Conservation (phyloP, 73 alveolate species). For the Blepharisma stoltei region DNA sequence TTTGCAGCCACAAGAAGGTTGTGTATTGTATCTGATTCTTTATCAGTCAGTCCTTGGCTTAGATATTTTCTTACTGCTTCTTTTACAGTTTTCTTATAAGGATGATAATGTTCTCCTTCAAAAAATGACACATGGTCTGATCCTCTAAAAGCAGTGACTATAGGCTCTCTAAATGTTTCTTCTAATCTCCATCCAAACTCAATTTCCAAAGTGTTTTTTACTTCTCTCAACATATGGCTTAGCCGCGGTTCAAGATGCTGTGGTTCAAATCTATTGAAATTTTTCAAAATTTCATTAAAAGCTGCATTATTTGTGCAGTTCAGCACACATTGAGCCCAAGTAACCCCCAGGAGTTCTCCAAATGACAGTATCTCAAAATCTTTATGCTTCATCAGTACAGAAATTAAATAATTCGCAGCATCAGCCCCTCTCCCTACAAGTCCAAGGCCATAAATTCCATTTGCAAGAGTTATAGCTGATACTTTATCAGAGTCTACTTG, state of each 20-base stretch:
- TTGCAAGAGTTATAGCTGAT: background rate
- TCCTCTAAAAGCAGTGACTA: too few relatives aligned
- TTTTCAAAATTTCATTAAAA: background rate
- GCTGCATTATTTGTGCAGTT: background rate
- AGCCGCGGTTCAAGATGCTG: too few relatives aligned
- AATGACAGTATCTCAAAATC: background rate
- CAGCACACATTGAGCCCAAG: background rate
- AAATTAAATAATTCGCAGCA: background rate
- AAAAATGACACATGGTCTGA: too few relatives aligned
- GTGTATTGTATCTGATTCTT: conserved; percentile 13
- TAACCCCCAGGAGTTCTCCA: background rate
- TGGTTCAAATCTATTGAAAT: background rate
- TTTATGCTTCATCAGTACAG: background rate
- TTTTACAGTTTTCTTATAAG: background rate
- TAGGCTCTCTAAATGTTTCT: too few relatives aligned
- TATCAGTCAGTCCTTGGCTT: background rate
- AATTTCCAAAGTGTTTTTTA: too few relatives aligned
- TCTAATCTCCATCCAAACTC: too few relatives aligned
- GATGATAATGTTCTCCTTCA: background rate
- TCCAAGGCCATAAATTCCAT: conserved; percentile 8
- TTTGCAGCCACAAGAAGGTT: background rate
- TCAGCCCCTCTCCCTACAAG: background rate
- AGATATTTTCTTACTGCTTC: background rate
- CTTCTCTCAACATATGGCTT: too few relatives aligned
- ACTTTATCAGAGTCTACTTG: background rate